Conservation (phyloP, 257 asterid species). For the Nicotiana undulata region DNA sequence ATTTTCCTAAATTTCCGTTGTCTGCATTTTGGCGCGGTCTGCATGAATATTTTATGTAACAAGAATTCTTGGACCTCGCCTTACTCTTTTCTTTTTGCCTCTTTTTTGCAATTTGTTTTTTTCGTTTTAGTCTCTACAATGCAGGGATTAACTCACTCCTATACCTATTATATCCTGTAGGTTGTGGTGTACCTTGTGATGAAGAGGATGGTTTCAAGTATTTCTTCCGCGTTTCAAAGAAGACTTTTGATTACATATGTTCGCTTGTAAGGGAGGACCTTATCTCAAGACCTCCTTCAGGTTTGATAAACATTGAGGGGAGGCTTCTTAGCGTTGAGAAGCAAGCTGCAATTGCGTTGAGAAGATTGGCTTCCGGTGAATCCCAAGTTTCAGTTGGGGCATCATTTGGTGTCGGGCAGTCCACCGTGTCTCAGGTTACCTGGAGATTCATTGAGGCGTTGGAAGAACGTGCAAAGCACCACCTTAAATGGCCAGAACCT, state of each 20-base stretch:
- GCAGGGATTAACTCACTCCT: not conserved
- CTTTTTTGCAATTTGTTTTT: not conserved
- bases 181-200: constrained; percentile 35
- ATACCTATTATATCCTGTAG: constrained; percentile 21
- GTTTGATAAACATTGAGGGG: constrained; percentile 94
- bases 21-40: not conserved
- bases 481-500: constrained; percentile 77
- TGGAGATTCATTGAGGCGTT: constrained; percentile 93
- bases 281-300: constrained; percentile 97
- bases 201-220: constrained; percentile 84
- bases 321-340: constrained; percentile 94
- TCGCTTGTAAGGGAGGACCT: constrained; percentile 88
- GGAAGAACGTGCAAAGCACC: constrained; percentile 92
- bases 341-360: constrained; percentile 91
- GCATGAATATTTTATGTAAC: not conserved
- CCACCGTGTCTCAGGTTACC: constrained; percentile 95
- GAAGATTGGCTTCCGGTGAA: constrained; percentile 93
- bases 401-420: constrained; percentile 94
- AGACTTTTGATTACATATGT: constrained; percentile 72
- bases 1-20: not conserved
- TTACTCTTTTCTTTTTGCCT: not conserved
- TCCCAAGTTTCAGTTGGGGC: constrained; percentile 97
- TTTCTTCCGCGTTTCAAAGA: constrained; percentile 79
- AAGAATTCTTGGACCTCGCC: not conserved
- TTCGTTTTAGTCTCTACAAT: not conserved